Evolutionary conservation across 176 grass and related monocot species (phyloP), one percentile per base, ranked within the genome.

Genomic region (Canna indica): DNA sequence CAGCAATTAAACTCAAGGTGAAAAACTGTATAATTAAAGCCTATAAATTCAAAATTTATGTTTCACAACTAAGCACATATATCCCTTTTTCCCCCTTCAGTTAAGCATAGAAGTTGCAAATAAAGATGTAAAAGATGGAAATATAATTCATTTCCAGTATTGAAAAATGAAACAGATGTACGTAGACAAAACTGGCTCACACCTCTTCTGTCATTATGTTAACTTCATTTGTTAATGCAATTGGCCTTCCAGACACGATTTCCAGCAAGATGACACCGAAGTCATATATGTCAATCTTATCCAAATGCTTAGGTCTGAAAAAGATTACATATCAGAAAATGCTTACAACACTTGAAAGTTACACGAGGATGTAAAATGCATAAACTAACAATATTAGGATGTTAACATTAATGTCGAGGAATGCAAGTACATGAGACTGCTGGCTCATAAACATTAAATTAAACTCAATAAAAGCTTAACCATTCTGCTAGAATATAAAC

Each of bases 121-220:
- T 13, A 50, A 16, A 47, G 8, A 47, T 4, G 46, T 15, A 48
- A 3, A 48, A 17, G 46, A 48, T 15, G 18, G 46, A 15, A 15
- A 17, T 3, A 48, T 15, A 48, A 17, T 15, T 18, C 13, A 48
- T 15, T 48, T 5, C 47, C 47, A 50, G 14, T 50, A 4, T 20
- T 16, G 14, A n/a, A 10, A 26, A 58, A 58, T 58, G 54, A 25
- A 58, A 64, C 36, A 59, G 77, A 88, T 18, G 5, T 59, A 26
- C 1, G 7, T 2, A 1, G n/a, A 59, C 24, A n/a, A n/a, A n/a
- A n/a, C 27, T 56, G 29, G 60, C 20, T 63, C 31, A 18, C 63
- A 66, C 93, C 83, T 92, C 83, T 46, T 92, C 87, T 61, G 87
- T 97, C 84, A 92, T 84, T 61, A 97, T 97, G 14, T 88, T 79